Evolutionary conservation across 169 alveolate species (phyloP), one percentile per base, ranked within the genome.

Genomic region (Cardiosporidium cionae): DNA sequence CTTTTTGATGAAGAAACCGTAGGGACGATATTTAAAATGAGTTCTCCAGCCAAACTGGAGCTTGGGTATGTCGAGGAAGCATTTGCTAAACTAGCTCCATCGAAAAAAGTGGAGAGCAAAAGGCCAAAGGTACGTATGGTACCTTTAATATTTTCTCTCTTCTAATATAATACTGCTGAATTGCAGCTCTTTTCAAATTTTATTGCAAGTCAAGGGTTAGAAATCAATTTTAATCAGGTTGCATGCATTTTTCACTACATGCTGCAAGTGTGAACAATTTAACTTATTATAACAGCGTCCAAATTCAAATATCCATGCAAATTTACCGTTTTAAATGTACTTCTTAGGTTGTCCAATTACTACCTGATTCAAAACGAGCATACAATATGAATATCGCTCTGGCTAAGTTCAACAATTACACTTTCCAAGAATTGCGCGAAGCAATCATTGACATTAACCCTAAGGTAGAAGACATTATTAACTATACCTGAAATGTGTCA

Each of bases 281-380:
- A 9, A 16, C 66, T 9, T n/a, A 16, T 29, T 22, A 63, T 3
- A 66, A 29, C n/a, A n/a, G n/a, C n/a, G n/a, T n/a, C n/a, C n/a
- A n/a, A n/a, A n/a, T n/a, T n/a, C n/a, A n/a, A n/a, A n/a, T n/a
- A n/a, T n/a, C n/a, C n/a, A n/a, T n/a, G n/a, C n/a, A n/a, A n/a
- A n/a, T n/a, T n/a, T n/a, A n/a, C n/a, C n/a, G n/a, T n/a, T n/a
- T n/a, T n/a, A n/a, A n/a, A n/a, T n/a, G n/a, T n/a, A n/a, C n/a
- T n/a, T n/a, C 70, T 74, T 76, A 85, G 86, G 70, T 83, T 37
- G 76, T 91, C 65, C 95, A 87, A 25, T 83, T 91, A 68, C 84
- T 91, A 62, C 96, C 96, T 0, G 95, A 91, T 76, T 79, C 94
- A n/a, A 91, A 91, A 87, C 81, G 95, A 63, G 90, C 93, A 52